Evolutionary conservation across 177 flowering plant genomes (phyloP).

Genomic region (Vitis hybrid): DNA sequence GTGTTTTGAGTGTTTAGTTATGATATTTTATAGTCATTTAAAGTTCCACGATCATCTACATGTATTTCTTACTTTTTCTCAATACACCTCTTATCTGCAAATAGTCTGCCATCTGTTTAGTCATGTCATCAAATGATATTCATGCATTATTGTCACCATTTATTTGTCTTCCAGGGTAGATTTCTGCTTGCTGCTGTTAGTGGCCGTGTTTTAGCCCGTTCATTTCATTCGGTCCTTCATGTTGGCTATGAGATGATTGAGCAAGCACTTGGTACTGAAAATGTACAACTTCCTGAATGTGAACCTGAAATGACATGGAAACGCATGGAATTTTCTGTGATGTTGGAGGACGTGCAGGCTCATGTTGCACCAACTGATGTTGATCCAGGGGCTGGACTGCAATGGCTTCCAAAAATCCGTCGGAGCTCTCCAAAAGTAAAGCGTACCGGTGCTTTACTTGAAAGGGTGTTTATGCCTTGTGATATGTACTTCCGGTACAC

Average conservation of each 20-base stretch:
- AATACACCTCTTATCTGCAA: too few species aligned
- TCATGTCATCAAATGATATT: neutral
- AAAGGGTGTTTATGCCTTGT: slow-evolving; percentile 98
- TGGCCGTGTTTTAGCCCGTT: slow-evolving; percentile 94
- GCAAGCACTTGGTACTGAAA: slow-evolving; percentile 79
- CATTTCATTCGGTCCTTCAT: slow-evolving; percentile 93
- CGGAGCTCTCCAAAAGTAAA: slow-evolving; percentile 90
- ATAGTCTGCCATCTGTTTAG: neutral
- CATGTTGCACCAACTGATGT: slow-evolving; percentile 99
- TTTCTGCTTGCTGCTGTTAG: slow-evolving; percentile 98
- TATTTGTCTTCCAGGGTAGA: slow-evolving; percentile 68
- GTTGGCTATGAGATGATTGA: slow-evolving; percentile 84
- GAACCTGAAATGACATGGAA: slow-evolving; percentile 97
- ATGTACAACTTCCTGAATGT: slow-evolving; percentile 54
- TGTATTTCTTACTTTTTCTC: too few species aligned
- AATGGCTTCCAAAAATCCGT: slow-evolving; percentile 97
- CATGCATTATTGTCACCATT: neutral
- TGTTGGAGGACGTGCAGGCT: slow-evolving; percentile 99
- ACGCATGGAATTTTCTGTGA: slow-evolving; percentile 87
- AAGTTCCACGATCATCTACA: too few species aligned
- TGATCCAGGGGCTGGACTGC: slow-evolving; percentile 99
- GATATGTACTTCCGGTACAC: slow-evolving; percentile 97
- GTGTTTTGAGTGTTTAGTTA: too few species aligned
- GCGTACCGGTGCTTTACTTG: slow-evolving; percentile 98
- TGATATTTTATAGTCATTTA: too few species aligned